Conservation (phyloP, 306 rosid genomes). For the Prunus fruticosa region DNA sequence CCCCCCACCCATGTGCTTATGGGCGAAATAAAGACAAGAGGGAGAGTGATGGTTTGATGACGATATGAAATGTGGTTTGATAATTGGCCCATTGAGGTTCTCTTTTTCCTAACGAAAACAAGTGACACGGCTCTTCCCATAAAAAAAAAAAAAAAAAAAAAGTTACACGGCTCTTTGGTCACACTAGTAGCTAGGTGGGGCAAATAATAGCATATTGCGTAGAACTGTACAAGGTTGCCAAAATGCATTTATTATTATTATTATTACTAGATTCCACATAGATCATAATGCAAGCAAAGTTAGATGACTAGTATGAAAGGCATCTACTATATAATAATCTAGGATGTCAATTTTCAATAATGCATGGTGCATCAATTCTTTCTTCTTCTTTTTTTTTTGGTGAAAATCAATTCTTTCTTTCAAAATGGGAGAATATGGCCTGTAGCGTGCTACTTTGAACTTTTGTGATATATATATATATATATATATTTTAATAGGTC, state of each 20-base stretch:
- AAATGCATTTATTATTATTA: too few relatives aligned
- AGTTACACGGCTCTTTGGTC: background rate
- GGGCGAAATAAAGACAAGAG: background rate
- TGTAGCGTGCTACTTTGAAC: background rate
- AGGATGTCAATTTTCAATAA: conserved; percentile 1
- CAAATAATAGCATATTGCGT: background rate
- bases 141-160: too few relatives aligned
- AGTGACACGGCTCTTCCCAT: too few relatives aligned
- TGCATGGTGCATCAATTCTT: background rate
- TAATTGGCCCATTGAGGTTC: background rate
- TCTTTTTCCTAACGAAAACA: background rate
- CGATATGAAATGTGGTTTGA: background rate
- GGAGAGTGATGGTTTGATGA: background rate
- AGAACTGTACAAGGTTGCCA: too few relatives aligned
- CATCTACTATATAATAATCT: background rate
- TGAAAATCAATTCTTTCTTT: background rate
- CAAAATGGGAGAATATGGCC: background rate
- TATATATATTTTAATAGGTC: too few relatives aligned
- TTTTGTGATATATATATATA: background rate
- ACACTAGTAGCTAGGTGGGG: background rate
- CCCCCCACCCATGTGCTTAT: background rate
- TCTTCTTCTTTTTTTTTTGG: too few relatives aligned
- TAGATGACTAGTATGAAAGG: background rate
- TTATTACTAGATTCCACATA: background rate
- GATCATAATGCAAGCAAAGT: background rate